These are phyloP conservation scores for Brassica carinata DNA, from an alignment of 345 rosid genomes.

Conservation along the genomic window DNA sequence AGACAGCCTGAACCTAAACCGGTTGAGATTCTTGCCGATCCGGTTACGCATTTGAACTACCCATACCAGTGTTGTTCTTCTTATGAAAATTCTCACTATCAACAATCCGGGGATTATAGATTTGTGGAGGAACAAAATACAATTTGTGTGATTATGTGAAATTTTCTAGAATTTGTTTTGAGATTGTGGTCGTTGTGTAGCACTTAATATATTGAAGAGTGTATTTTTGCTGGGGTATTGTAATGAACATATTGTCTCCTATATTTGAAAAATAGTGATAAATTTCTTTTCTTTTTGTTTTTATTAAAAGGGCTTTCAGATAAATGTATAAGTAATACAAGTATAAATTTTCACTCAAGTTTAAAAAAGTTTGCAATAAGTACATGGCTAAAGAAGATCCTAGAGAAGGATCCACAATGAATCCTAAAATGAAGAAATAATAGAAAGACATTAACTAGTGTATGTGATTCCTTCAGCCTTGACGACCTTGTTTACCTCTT, in stretches of 20 bases:
- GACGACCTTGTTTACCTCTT: no score
- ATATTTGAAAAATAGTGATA: no score
- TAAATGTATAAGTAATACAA: no score
- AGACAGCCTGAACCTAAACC: constrained; percentile 14
- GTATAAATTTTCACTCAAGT: no score
- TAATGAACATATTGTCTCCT: background rate
- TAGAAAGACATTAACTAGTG: no score
- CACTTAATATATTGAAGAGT: constrained; percentile 2
- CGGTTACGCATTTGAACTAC: constrained; percentile 7
- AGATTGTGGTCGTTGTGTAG: background rate
- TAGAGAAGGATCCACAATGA: no score
- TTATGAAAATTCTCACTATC: constrained; percentile 9
- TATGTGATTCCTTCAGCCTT: no score
- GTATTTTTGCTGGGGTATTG: background rate
- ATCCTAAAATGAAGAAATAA: no score
- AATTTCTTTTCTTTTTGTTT: no score
- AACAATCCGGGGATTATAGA: background rate
- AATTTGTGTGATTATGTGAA: constrained; percentile 32
- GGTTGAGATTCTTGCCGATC: background rate
- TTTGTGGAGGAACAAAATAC: constrained; percentile 17
- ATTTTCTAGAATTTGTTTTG: background rate
- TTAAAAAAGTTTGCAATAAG: no score
- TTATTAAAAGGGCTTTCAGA: no score
- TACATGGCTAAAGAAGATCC: no score
- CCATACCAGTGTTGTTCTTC: constrained; percentile 10